Base-by-base conservation (phyloP, 78 protist species). In the Dictyostelium brefeldianum region DNA sequence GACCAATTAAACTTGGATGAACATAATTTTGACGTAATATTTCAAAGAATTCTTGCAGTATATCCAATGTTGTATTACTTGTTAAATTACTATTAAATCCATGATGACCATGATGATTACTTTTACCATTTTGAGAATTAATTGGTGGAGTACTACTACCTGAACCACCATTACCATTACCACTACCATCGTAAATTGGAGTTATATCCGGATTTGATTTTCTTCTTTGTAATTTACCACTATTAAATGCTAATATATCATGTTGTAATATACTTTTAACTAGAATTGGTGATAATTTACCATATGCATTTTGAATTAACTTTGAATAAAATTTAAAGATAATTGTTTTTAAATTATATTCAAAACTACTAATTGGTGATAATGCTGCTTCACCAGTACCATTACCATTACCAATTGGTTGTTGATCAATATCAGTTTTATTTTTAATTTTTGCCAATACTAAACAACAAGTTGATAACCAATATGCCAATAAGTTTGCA, bases 221-320 rank as follows among this genome's bases (percentile, higher is more conserved):
- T 75, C 92, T 71, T 36, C 78, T 73, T 54, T 18, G n/a, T 7
- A 85, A 4, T 47, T 78, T 51, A 18, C 92, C 92, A 47, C 92
- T 85, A 48, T 85, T 85, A 71, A 85, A 85, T 73, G 92, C 92
- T 27, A 54, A 41, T 47, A 85, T 85, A 48, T 85, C 92, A 57
- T 85, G 92, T 74, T 85, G 71, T 22, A 85, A 70, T 10, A 85
- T 85, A 25, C 65, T 43, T 47, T 25, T 59, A 0, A 85, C 78
- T 25, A 85, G 47, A 17, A 73, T 51, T 15, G 92, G 92, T 59
- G 92, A 85, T 17, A 85, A n/a, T 25, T 59, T 51, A 36, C 18
- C 41, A 48, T 85, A 85, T 3, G 92, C 80, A 46, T 85, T 85
- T 31, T 85, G 81, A 41, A 85, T 36, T 7, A 85, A 64, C 25